Percentiles rank a stretch among this genome's conserved stretches.
These are phyloP conservation scores for Arthrobotrys megalospora DNA, from an alignment of 2,329 filamentous ascomycete genomes.

Conservation along the genomic window DNA sequence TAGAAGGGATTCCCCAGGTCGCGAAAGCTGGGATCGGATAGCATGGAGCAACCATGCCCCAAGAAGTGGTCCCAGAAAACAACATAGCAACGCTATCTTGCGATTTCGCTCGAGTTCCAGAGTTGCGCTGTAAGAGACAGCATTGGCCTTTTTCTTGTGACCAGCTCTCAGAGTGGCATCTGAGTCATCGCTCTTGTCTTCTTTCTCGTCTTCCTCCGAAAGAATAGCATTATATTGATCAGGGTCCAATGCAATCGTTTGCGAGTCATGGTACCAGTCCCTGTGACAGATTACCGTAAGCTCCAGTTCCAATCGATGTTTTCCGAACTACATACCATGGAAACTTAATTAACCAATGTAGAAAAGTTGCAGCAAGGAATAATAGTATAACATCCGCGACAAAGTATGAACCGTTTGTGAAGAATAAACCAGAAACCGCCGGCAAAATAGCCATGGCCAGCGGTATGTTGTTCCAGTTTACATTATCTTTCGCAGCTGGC, in stretches of 20 bases:
- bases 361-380: slow-evolving; percentile 83
- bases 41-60: slow-evolving; percentile 88
- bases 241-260: slow-evolving; percentile 64
- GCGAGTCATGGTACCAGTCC: slow-evolving; percentile 72
- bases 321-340: slow-evolving; percentile 78
- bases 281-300: slow-evolving; percentile 63
- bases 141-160: slow-evolving; percentile 33
- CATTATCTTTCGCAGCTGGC: slow-evolving; percentile 54
- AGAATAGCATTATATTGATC: slow-evolving; percentile 59
- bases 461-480: slow-evolving; percentile 81
- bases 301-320: not conserved
- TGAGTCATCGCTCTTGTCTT: slow-evolving; percentile 65
- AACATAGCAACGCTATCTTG: slow-evolving; percentile 79
- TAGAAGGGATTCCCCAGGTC: slow-evolving; percentile 86
- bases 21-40: slow-evolving; percentile 83
- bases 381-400: slow-evolving; percentile 89
- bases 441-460: slow-evolving; percentile 87
- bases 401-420: slow-evolving; percentile 85
- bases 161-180: slow-evolving; percentile 69
- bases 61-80: slow-evolving; percentile 82
- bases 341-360: slow-evolving; percentile 91
- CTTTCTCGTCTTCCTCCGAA: slow-evolving; percentile 58
- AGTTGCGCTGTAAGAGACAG: slow-evolving; percentile 67
- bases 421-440: slow-evolving; percentile 85
- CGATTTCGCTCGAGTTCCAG: slow-evolving; percentile 82